phyloP scores from a whole-genome alignment of 768 basidiomycete species.

The Auricularia sp. region DNA sequence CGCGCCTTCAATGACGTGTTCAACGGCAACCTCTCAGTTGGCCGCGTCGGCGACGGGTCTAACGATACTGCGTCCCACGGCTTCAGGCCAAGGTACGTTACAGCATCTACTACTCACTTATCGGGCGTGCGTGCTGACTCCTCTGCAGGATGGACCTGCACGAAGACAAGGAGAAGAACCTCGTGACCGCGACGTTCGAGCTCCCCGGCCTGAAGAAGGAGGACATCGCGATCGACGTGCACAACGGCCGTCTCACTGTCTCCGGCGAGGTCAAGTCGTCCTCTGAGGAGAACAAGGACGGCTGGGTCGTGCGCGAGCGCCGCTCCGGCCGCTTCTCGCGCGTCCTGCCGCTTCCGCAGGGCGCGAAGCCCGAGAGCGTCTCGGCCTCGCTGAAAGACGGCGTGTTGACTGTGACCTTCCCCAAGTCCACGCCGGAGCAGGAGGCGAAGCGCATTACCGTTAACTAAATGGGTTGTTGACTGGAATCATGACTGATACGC shows the following conservation, averaged over 20 bases:
- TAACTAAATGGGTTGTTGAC: not conserved
- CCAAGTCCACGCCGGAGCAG: slow-evolving; percentile 29
- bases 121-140: not conserved
- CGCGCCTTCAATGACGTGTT: not conserved
- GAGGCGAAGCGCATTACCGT: not conserved
- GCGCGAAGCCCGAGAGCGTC: slow-evolving; percentile 31
- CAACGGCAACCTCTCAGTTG: not conserved
- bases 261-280: slow-evolving; percentile 32
- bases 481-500: too few relatives aligned
- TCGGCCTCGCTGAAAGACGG: slow-evolving; percentile 42
- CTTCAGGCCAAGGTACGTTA: not conserved
- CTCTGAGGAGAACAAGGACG: slow-evolving; percentile 19
- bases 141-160: slow-evolving; percentile 30
- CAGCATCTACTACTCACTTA: not conserved
- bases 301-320: slow-evolving; percentile 36
- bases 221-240: slow-evolving; percentile 22
- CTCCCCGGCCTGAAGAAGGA: slow-evolving; percentile 44
- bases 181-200: slow-evolving; percentile 44
- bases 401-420: slow-evolving; percentile 41
- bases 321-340: slow-evolving; percentile 40
- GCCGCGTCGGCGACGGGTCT: not conserved
- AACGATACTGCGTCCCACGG: not conserved
- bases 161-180: slow-evolving; percentile 30
- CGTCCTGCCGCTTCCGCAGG: slow-evolving; percentile 37
- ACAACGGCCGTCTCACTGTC: slow-evolving; percentile 36